phyloP scores from a whole-genome alignment of 345 rosid species.

The Carallia pectinifolia region DNA sequence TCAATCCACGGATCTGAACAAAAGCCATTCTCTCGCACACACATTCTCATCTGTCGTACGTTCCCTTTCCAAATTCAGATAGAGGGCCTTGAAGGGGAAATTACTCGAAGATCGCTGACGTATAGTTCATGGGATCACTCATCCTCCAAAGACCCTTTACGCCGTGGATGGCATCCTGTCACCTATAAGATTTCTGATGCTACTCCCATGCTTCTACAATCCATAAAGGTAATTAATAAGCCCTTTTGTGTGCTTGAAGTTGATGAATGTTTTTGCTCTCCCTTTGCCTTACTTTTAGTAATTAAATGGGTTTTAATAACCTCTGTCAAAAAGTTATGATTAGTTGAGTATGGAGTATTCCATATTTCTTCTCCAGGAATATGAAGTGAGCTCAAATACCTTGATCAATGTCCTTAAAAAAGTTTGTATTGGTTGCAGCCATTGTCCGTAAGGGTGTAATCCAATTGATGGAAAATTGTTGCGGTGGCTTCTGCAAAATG shows the following conservation, averaged over 20 bases:
- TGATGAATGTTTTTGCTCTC: background rate
- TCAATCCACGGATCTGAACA: background rate
- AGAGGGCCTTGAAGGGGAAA: conserved; percentile 75
- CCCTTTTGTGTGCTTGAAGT: background rate
- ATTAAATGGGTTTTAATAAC: background rate
- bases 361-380: no score
- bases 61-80: conserved; percentile 43
- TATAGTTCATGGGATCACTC: conserved; percentile 89
- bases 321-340: background rate
- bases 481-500: no score
- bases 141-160: conserved; percentile 66
- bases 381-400: no score
- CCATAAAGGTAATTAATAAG: conserved; percentile 59
- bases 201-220: conserved; percentile 57
- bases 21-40: conserved; percentile 1
- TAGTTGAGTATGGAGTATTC: no score
- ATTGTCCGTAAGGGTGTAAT: no score
- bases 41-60: background rate
- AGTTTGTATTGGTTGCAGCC: no score
- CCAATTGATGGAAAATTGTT: no score
- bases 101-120: conserved; percentile 71
- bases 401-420: no score
- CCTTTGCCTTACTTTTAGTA: background rate
- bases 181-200: conserved; percentile 84
- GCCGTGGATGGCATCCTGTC: conserved; percentile 93